Base-by-base conservation (phyloP, 371 early-diverging fungal species). In the Gilbertella persicaria region DNA sequence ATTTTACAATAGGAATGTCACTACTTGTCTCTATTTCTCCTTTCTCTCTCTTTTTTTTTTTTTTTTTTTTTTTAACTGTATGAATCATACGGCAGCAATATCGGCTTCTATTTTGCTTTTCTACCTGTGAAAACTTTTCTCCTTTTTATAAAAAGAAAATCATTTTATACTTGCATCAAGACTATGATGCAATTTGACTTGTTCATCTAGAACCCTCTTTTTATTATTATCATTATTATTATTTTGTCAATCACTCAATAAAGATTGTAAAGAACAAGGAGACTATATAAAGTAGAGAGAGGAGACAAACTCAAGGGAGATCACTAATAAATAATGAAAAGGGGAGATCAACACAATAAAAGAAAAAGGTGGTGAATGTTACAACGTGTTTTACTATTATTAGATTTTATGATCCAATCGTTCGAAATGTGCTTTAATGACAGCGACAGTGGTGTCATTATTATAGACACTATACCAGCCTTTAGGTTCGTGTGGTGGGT, bases 391-490 rank as follows among this genome's bases (percentile, higher is more conserved):
- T 41, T n/a, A n/a, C n/a, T n/a, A n/a, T n/a, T 44, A 24, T 13
- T 16, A 25, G 10, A 13, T 23, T 43, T 29, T 45, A 13, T n/a
- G 19, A 24, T 16, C 26, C 26, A 45, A 17, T 49, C 13, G 33
- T 10, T 6, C 13, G 13, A 19, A 58, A 38, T 50, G 45, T 4
- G 26, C n/a, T 24, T 55, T 40, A 49, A 74, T 70, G 21, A 68
- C 42, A 0, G 45, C 16, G 4, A 70, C 37, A 5, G 71, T 69
- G 1, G 69, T 59, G 43, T 75, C 76, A 9, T 51, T 59, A 42
- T 72, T 56, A 53, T 75, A 75, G 4, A 75, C 70, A 52, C 64
- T 53, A 36, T 75, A 75, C 76, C 76, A 75, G n/a, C 76, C 76
- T 41, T 62, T 65, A 14, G 58, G 67, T 41, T 75, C 76, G 38